Base-by-base conservation (phyloP, 1,284 basidiomycete genomes). In the Coniophora puteana region DNA sequence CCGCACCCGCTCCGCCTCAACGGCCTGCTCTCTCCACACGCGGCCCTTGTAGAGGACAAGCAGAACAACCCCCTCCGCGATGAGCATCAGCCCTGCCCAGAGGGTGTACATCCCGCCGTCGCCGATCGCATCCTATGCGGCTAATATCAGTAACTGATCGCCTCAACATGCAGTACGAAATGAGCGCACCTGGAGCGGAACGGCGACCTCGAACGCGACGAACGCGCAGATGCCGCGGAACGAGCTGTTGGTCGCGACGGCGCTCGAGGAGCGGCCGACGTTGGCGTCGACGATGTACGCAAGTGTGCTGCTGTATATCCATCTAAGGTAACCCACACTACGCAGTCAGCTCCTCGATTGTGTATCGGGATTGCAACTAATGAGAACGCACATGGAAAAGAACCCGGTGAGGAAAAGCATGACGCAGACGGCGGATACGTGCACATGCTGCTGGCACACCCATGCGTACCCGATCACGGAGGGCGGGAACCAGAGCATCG, bases 261-360 rank as follows among this genome's bases (percentile, higher is more conserved):
- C 85, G 8, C 75, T 78, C 1, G 83, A 82, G 0, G 84, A 84
- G 5, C 84, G 73, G 4, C 89, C 89, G 4, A 66, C 61, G 52
- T 91, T 91, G 5, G 86, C 78, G 53, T 92, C 89, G 6, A 89
- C 82, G 38, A 89, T 74, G 54, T 88, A 89, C 0, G 85, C 78
- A 17, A 92, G 68, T 2, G 80, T 81, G 43, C 78, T 83, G 2
- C 78, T 65, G 55, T 84, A 88, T 21, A 78, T 75, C 72, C 78
- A 85, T 40, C 84, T 85, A 40, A 41, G 16, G 3, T 3, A 30
- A 25, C n/a, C 10, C 3, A 18, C 4, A 40, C 5, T 36, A 46
- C 16, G 10, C 52, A 49, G 43, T n/a, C 20, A 21, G 21, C 11
- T n/a, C n/a, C n/a, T n/a, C n/a, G n/a, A n/a, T n/a, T n/a, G n/a